Conservation (phyloP, 495 filamentous ascomycete species). For the Aspergillus sparsus region DNA sequence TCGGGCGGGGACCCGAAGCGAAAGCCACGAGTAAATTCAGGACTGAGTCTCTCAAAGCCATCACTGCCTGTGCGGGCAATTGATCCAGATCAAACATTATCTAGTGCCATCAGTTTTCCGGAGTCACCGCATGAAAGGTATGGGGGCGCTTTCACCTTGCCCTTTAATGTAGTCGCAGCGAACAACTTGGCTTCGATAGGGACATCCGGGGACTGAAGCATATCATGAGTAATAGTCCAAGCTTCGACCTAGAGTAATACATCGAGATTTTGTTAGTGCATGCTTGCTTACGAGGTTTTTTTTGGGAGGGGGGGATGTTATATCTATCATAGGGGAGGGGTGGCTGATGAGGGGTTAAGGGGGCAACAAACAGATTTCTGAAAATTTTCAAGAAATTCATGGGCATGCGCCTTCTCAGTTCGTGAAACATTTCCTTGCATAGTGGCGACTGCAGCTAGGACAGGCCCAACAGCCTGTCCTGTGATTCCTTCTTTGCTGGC, state of each 20-base stretch:
- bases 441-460: conserved; percentile 83
- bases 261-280: conserved; percentile 18
- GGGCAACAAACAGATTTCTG: conserved; percentile 87
- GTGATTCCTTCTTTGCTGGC: conserved; percentile 60
- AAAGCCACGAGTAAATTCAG: conserved; percentile 75
- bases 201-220: conserved; percentile 73
- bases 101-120: conserved; percentile 47
- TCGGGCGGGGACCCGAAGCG: conserved; percentile 81
- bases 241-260: conserved; percentile 66
- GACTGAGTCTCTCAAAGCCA: conserved; percentile 77
- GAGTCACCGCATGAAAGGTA: conserved; percentile 14
- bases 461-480: conserved; percentile 74
- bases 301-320: not conserved
- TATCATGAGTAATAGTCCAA: conserved; percentile 82
- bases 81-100: conserved; percentile 85
- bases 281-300: not conserved
- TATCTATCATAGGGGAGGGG: not conserved
- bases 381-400: conserved; percentile 89
- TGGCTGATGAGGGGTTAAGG: conserved; percentile 17
- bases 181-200: conserved; percentile 88
- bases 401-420: conserved; percentile 82
- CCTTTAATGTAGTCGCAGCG: conserved; percentile 93
- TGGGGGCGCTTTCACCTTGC: conserved; percentile 70
- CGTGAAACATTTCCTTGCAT: conserved; percentile 84
- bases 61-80: conserved; percentile 71